These are phyloP conservation scores for Trichoderma pleuroti DNA, from an alignment of 2,329 filamentous ascomycete species.

Conservation along the genomic window DNA sequence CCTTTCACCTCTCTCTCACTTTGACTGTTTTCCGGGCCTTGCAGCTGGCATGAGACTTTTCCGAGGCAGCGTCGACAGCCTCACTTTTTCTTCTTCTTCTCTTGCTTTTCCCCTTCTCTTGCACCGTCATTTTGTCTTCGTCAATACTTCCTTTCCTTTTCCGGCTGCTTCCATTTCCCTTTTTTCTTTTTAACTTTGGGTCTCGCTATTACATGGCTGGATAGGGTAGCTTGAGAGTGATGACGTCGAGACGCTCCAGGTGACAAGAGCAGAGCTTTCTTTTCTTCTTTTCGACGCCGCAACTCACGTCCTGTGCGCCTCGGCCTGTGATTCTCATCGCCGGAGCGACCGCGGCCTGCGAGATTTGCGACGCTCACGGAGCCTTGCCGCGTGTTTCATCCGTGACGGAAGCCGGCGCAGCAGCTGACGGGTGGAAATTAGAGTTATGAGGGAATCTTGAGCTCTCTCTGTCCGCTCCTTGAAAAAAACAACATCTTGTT, in stretches of 20 bases:
- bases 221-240: constrained; percentile 2
- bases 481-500: neutral
- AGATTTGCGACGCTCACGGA: neutral
- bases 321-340: neutral
- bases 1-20: constrained; percentile 1
- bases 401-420: neutral
- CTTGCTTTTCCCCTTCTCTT: neutral
- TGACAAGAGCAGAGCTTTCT: neutral
- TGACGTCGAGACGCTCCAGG: constrained; percentile 9
- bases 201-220: neutral
- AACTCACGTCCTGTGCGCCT: neutral
- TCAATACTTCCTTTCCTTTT: neutral
- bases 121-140: neutral
- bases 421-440: neutral
- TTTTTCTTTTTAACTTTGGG: neutral
- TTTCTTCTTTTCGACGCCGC: neutral
- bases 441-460: constrained; percentile 14
- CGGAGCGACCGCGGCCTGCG: neutral
- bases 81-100: neutral
- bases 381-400: neutral
- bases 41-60: constrained; percentile 1
- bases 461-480: constrained; percentile 18
- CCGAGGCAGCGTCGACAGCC: neutral
- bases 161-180: neutral
- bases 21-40: neutral